Conservation (phyloP, 768 basidiomycete genomes). For the Mycena chlorophos region DNA sequence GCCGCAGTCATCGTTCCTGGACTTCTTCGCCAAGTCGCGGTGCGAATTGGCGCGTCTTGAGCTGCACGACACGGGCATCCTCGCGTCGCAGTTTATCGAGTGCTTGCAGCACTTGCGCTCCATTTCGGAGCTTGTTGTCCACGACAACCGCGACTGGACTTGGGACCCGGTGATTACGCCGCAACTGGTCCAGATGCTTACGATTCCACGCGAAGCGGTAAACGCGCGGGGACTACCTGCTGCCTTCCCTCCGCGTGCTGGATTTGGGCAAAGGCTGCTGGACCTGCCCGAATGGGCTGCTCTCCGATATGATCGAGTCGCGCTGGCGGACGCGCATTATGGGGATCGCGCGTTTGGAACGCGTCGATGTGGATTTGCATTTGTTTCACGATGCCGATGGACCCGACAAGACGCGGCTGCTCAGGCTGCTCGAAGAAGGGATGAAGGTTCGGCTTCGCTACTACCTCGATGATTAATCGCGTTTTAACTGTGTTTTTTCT, state of each 20-base stretch:
- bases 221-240: conserved; percentile 15
- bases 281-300: conserved; percentile 29
- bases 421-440: conserved; percentile 34
- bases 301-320: conserved; percentile 39
- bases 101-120: conserved; percentile 31
- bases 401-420: conserved; percentile 30
- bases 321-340: conserved; percentile 29
- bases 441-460: conserved; percentile 28
- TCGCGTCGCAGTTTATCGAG: conserved; percentile 29
- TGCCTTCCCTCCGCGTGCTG: conserved; percentile 32
- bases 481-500: neutral
- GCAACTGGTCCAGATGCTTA: conserved; percentile 30
- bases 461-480: conserved; percentile 12
- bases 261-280: conserved; percentile 32
- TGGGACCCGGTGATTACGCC: conserved; percentile 36
- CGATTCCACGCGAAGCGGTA: conserved; percentile 5
- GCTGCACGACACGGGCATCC: conserved; percentile 36
- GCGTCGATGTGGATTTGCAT: conserved; percentile 31
- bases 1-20: conserved; percentile 33
- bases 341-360: conserved; percentile 28
- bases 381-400: conserved; percentile 31
- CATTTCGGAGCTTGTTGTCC: conserved; percentile 33
- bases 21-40: conserved; percentile 33
- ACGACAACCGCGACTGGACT: conserved; percentile 36
- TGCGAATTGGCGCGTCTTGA: conserved; percentile 31